phyloP scores from a whole-genome alignment of 805 yeast species.

The Sugiyamaella floridensis region DNA sequence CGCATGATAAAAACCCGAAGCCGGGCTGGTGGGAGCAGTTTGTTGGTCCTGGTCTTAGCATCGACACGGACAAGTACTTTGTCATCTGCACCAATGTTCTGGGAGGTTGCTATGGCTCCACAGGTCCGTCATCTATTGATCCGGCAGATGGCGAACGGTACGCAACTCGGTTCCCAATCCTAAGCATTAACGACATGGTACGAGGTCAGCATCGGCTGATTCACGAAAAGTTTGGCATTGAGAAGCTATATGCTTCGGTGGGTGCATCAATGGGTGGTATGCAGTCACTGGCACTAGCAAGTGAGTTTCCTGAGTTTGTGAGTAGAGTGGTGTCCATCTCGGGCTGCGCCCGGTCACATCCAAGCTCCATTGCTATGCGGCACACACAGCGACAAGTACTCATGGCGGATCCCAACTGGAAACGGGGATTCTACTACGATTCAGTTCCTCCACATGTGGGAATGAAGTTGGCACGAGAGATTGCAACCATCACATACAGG shows the following conservation, averaged over 20 bases:
- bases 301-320: constrained; percentile 74
- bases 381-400: constrained; percentile 88
- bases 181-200: constrained; percentile 84
- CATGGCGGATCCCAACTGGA: constrained; percentile 95
- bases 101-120: constrained; percentile 93
- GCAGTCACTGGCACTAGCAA: constrained; percentile 86
- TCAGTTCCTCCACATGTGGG: constrained; percentile 85
- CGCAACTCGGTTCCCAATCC: constrained; percentile 82
- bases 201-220: constrained; percentile 76
- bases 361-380: constrained; percentile 88
- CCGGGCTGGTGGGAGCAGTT: constrained; percentile 96
- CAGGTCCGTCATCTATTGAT: constrained; percentile 80
- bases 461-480: constrained; percentile 88
- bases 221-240: constrained; percentile 52
- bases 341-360: constrained; percentile 92
- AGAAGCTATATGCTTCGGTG: constrained; percentile 64
- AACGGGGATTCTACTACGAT: constrained; percentile 78
- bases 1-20: constrained; percentile 58
- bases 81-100: constrained; percentile 85
- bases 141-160: constrained; percentile 62
- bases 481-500: constrained; percentile 88
- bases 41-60: constrained; percentile 70
- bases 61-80: constrained; percentile 78
- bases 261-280: constrained; percentile 99
- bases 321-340: constrained; percentile 70